Base-by-base conservation (phyloP, 2,329 filamentous ascomycete genomes). In the Botrytis pseudocinerea region DNA sequence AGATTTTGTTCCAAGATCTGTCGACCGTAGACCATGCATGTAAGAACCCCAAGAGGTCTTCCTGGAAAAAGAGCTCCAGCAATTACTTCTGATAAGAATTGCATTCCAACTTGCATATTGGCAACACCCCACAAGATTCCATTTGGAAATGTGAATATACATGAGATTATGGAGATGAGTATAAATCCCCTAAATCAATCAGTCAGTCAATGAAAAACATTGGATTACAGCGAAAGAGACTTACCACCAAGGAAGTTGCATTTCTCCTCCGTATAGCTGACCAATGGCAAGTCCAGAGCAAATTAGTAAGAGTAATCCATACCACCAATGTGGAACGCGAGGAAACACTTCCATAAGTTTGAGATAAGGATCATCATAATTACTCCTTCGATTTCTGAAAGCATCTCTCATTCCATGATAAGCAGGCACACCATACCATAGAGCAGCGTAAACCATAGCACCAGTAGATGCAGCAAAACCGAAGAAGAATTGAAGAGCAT, bases 241-340 rank as follows among this genome's bases (percentile, higher is more conserved):
- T 25, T 71, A 71, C 78, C 79, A 81, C 74, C 76, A 77, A 46
- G 76, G 74, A 38, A 77, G 60, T 7, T 72, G 73, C 57, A 92
- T 93, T 0, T 88, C 87, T 77, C 89, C 93, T 1, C 82, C 86
- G 20, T 90, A 82, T 2, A 90, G 84, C 38, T 57, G 59, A 38
- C 73, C 77, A 0, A 79, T 68, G 25, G 71, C 75, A 1, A 89
- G 80, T 2, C 80, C 85, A 42, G 87, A 82, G 80, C 87, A 86
- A 70, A 83, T 25, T 7, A 83, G 73, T 32, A 73, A 61, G 8
- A 73, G 32, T n/a, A 86, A 83, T 28, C 87, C 82, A 72, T 89
- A 90, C 88, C 88, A 90, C 87, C 87, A 89, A 65, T 86, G 79
- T 0, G 88, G 88, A 0, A 85, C 85, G 57, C 86, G 82, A 75